Base-by-base conservation (phyloP, 1,139 yeast genomes). In the Zygosaccharomyces pseudobailii region DNA sequence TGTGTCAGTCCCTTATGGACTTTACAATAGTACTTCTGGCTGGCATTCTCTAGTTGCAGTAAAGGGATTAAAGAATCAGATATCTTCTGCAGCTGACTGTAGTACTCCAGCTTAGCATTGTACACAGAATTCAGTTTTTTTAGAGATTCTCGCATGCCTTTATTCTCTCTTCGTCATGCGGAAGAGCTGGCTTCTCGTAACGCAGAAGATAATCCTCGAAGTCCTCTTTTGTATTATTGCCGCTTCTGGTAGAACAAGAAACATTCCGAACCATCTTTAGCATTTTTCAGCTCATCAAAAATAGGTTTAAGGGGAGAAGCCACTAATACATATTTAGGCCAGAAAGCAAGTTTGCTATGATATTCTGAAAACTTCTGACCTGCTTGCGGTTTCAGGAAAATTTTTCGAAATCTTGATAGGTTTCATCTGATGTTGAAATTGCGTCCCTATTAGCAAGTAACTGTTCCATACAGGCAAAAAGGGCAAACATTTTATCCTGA, bases 101-200 rank as follows among this genome's bases (percentile, higher is more conserved):
- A 92, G 63, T 89, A 92, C 40, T 78, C 87, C 40, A 90, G 76
- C 50, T 94, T 79, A 5, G 83, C 72, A 65, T 92, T 92, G 66
- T 83, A 90, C 0, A 86, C 75, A 25, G 76, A 75, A 54, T 87
- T 82, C 51, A 87, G 73, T 36, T 69, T 69, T 25, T 75, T 72
- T 43, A 79, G 71, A 19, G 79, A 68, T 48, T 77, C 82, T 49
- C 76, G 77, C 19, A 79, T 51, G 3, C 66, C 59, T 40, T 56
- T 53, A 43, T 50, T 53, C 38, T 64, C 65, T 30, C n/a, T 51
- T 52, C 10, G 47, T 52, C 32, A 61, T 54, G 20, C 50, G 45
- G 4, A 52, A 50, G n/a, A 56, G 40, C 30, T 54, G 54, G n/a
- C 40, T 40, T 40, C 40, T 54, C 59, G 46, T 56, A 63, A 9